Percentiles rank a stretch among this genome's conserved stretches.
Evolutionary conservation across 495 filamentous ascomycete species (phyloP).

Genomic region (Stereocaulon alpinum): DNA sequence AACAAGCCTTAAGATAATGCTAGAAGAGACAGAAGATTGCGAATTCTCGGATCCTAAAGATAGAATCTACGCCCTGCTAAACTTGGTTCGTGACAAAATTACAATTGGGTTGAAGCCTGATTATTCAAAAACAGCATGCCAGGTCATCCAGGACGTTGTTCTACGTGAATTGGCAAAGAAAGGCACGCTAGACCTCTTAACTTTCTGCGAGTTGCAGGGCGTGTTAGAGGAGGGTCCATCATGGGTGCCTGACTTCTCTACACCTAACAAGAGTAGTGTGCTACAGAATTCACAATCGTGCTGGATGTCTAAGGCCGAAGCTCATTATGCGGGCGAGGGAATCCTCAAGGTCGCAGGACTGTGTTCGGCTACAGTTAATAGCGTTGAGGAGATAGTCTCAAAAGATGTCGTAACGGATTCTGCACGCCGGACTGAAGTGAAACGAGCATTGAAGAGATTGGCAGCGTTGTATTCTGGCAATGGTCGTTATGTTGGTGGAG

Average conservation of each 20-base stretch:
- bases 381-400: too few relatives aligned
- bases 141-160: conserved; percentile 3
- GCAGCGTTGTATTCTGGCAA: background rate
- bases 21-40: background rate
- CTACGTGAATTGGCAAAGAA: background rate
- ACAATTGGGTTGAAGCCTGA: background rate
- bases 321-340: too few relatives aligned
- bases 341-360: too few relatives aligned
- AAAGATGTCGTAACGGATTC: background rate
- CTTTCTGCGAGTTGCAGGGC: background rate
- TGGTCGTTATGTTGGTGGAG: background rate
- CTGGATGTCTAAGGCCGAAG: too few relatives aligned
- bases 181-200: background rate
- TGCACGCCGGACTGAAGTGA: background rate
- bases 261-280: too few relatives aligned
- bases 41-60: conserved; percentile 4
- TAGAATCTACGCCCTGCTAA: conserved; percentile 5
- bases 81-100: background rate
- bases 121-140: background rate
- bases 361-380: too few relatives aligned
- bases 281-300: too few relatives aligned
- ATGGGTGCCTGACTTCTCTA: too few relatives aligned
- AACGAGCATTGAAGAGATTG: background rate
- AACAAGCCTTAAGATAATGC: too few relatives aligned
- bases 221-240: too few relatives aligned